Base-by-base conservation (phyloP, 2,329 filamentous ascomycete species). In the Xylaria sp. region DNA sequence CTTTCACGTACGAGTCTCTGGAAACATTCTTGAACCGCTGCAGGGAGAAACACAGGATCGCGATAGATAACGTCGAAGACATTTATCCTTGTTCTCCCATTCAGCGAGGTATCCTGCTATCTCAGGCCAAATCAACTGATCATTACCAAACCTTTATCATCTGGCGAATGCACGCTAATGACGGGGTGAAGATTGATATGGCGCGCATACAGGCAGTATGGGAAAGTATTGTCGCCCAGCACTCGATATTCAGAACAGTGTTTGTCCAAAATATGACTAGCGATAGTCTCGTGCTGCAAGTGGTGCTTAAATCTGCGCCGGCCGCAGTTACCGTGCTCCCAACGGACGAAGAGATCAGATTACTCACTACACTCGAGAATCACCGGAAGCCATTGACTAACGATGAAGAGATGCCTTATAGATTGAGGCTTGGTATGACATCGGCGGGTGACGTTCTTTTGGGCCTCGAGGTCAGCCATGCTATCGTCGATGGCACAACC, bases 61-160 rank as follows among this genome's bases (percentile, higher is more conserved):
- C 39, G 8, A 46, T 37, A 9, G 15, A 32, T 5, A 59, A 65
- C 12, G 20, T 65, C n/a, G 46, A 66, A 50, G 55, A 61, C 20
- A 34, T 50, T 20, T 66, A 66, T 48, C 56, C 56, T 2, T 55
- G 48, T 48, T 60, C 63, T 34, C 56, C 56, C 0, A 54, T 66
- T 3, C 56, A 66, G 25, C 46, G 15, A 34, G 56, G 63, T 1
- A 55, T 66, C 0, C 34, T 66, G 2, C 63, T 66, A 6, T 18
- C 20, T n/a, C 56, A 66, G 37, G 56, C 56, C 20, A 66, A 54
- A 50, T 15, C 20, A 12, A 15, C 46, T 15, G 48, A 48, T 25
- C 37, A 60, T 15, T 66, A 66, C 15, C 63, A 55, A 55, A 54
- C 56, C 3, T 9, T 12, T 2, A 23, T 57, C n/a, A 25, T 51